These are phyloP conservation scores for Volvariella volvacea DNA, from an alignment of 1,284 basidiomycete species.

Conservation along the genomic window DNA sequence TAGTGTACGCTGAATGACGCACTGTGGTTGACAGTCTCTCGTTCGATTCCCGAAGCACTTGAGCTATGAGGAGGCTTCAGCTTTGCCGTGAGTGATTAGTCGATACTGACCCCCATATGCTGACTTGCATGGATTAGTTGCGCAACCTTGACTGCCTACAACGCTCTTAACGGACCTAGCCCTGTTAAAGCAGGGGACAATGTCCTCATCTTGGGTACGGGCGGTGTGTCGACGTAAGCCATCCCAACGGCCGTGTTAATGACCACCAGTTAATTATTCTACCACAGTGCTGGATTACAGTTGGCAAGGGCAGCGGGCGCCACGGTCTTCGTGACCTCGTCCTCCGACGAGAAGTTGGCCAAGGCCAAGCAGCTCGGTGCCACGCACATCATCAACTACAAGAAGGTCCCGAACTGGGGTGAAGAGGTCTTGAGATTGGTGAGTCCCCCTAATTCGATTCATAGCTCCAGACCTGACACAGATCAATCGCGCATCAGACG, in stretches of 20 bases:
- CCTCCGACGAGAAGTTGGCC: slow-evolving; percentile 53
- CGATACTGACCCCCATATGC: neutral
- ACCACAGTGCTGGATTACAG: slow-evolving; percentile 40
- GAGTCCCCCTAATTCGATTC: slow-evolving; percentile 6
- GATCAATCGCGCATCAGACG: slow-evolving; percentile 21
- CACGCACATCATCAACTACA: slow-evolving; percentile 53
- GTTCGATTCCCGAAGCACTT: slow-evolving; percentile 40
- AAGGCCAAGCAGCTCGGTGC: slow-evolving; percentile 40
- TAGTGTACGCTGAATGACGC: too few relatives aligned
- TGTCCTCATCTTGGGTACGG: slow-evolving; percentile 50
- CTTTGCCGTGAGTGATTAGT: slow-evolving; percentile 28
- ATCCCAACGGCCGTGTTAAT: too few relatives aligned
- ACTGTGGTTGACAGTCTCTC: slow-evolving; percentile 25
- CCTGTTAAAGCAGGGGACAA: slow-evolving; percentile 38
- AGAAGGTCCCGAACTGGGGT: slow-evolving; percentile 47
- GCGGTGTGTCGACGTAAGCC: slow-evolving; percentile 55
- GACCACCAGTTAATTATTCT: neutral
- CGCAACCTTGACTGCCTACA: slow-evolving; percentile 47
- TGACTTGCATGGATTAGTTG: slow-evolving; percentile 25
- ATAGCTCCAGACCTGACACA: too few relatives aligned
- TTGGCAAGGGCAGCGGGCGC: slow-evolving; percentile 53
- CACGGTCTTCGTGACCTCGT: slow-evolving; percentile 52
- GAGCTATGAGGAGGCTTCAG: slow-evolving; percentile 44
- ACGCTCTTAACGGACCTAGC: slow-evolving; percentile 33
- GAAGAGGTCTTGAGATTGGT: slow-evolving; percentile 41